phyloP scores from a whole-genome alignment of 441 rosid species.

The Gossypium davidsonii region DNA sequence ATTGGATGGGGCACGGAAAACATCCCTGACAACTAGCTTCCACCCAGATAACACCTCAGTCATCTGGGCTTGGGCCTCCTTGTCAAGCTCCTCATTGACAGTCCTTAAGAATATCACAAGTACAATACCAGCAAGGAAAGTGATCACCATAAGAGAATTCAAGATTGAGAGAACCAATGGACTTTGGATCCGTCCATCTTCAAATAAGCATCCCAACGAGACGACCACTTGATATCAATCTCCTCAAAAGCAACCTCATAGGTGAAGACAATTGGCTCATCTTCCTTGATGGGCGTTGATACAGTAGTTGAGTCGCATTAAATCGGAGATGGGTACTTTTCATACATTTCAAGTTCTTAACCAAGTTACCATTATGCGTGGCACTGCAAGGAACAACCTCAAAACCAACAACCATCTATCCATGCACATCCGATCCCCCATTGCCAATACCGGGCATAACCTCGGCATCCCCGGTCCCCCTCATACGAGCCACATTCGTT shows the following conservation, averaged over 20 bases:
- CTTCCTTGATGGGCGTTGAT: slow-evolving; percentile 49
- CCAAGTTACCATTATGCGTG: slow-evolving; percentile 33
- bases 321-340: slow-evolving; percentile 43
- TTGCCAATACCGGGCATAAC: slow-evolving; percentile 35
- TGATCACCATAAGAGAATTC: slow-evolving; percentile 56
- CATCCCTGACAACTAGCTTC: slow-evolving; percentile 67
- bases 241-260: slow-evolving; percentile 60
- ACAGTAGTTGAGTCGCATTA: slow-evolving; percentile 59
- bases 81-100: slow-evolving; percentile 51
- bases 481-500: slow-evolving; percentile 37
- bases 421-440: slow-evolving; percentile 38
- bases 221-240: slow-evolving; percentile 67
- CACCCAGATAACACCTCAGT: slow-evolving; percentile 55
- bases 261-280: slow-evolving; percentile 50
- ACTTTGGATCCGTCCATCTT: slow-evolving; percentile 72
- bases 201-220: slow-evolving; percentile 79
- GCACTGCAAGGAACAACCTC: slow-evolving; percentile 63
- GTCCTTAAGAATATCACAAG: slow-evolving; percentile 64
- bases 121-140: slow-evolving; percentile 59
- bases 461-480: slow-evolving; percentile 60
- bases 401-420: slow-evolving; percentile 67
- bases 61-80: slow-evolving; percentile 59
- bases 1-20: slow-evolving; percentile 52
- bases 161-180: slow-evolving; percentile 57
- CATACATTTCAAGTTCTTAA: slow-evolving; percentile 42